Conservation (phyloP, 2,329 filamentous ascomycete genomes). For the Dothideomycetidae sp. region DNA sequence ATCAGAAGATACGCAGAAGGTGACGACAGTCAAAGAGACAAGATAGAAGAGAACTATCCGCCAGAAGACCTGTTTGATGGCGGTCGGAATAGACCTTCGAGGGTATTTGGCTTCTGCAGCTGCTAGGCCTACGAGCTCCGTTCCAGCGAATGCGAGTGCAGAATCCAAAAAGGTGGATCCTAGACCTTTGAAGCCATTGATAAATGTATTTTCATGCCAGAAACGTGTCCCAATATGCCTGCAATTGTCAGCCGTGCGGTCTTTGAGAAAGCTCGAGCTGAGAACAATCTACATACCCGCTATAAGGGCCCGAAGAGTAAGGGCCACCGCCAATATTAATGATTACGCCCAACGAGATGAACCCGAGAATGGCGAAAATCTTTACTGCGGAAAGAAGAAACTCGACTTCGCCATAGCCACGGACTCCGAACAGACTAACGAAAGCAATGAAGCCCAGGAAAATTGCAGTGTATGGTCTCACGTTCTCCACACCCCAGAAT, state of each 20-base stretch:
- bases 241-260: not conserved
- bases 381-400: slow-evolving; percentile 81
- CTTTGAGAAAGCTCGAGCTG: slow-evolving; percentile 11
- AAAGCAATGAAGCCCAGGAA: slow-evolving; percentile 62
- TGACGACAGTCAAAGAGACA: slow-evolving; percentile 64
- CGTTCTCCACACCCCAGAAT: slow-evolving; percentile 55
- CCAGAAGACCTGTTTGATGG: slow-evolving; percentile 92
- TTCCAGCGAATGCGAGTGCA: slow-evolving; percentile 62
- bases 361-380: slow-evolving; percentile 70
- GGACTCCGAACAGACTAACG: slow-evolving; percentile 82
- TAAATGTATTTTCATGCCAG: slow-evolving; percentile 68
- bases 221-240: slow-evolving; percentile 42
- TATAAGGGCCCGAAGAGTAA: slow-evolving; percentile 49
- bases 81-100: slow-evolving; percentile 66
- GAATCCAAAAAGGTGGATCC: slow-evolving; percentile 65
- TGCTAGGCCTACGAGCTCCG: slow-evolving; percentile 61
- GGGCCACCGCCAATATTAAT: slow-evolving; percentile 67
- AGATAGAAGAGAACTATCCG: slow-evolving; percentile 71
- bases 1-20: slow-evolving; percentile 64
- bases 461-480: slow-evolving; percentile 66
- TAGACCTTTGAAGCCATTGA: slow-evolving; percentile 72
- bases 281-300: slow-evolving; percentile 36
- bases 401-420: slow-evolving; percentile 79
- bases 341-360: slow-evolving; percentile 77
- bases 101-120: slow-evolving; percentile 69